Base-by-base conservation (phyloP, 805 yeast species). In the Brettanomyces naardenensis region DNA sequence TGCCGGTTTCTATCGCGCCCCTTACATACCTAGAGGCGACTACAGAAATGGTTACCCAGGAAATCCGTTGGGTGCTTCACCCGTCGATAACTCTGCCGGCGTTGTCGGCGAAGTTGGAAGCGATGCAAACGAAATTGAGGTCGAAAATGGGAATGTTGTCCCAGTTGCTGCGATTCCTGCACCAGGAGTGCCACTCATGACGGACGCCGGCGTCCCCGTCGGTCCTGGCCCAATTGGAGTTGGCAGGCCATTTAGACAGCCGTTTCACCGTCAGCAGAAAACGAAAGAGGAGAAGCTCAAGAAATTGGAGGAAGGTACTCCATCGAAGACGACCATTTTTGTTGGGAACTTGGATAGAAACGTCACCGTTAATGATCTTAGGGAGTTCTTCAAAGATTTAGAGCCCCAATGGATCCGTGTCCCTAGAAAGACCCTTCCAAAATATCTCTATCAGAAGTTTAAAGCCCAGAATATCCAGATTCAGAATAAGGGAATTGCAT, bases 401-500 rank as follows among this genome's bases (percentile, higher is more conserved):
- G 62, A 66, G 33, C 79, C 83, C 10, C 61, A 61, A 39, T 73
- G 76, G 75, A 69, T 76, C 36, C 73, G 73, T 41, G 74, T 80
- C 19, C 86, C 87, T 39, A 58, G 65, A 34, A 67, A 70, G 46
- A 64, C 59, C 29, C 57, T 75, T 15, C 73, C 79, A 14, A 56
- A 51, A 35, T 59, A 57, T 37, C 49, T 73, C 19, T 59, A 68
- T 44, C 62, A 64, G 50, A 64, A 62, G 45, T 60, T 71, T 39
- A 65, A 64, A 49, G 66, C 61, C 27, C 60, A 63, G 40, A 72
- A 73, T 34, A 65, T 69, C 43, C 61, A 60, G 43, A 61, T 74
- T 39, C 69, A 62, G 51, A 75, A 74, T 47, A 74, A 73, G 52
- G 88, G 88, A 31, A 75, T 73, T 56, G 84, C 81, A 4, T 78